A percentile compares a stretch with the other conserved stretches of the same genome.
Conservation (phyloP, 768 basidiomycete species). For the Termitomyces titanicus region DNA sequence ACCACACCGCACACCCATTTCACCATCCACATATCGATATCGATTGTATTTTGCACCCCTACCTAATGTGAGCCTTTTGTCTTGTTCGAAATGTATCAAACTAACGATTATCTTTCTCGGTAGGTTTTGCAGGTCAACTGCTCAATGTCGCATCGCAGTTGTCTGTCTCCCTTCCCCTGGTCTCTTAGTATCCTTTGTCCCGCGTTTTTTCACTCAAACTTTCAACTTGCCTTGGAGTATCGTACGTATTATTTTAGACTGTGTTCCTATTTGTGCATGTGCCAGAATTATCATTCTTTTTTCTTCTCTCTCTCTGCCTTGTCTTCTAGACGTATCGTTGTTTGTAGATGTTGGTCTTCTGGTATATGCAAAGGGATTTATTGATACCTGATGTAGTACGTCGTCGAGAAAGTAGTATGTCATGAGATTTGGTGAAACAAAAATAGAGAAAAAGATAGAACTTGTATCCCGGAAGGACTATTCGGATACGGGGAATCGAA, state of each 20-base stretch:
- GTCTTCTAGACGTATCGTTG: background rate
- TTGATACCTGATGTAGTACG: too few relatives aligned
- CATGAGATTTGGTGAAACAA: too few relatives aligned
- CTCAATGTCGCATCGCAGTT: too few relatives aligned
- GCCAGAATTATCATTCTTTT: background rate
- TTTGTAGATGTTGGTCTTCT: background rate
- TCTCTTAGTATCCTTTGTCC: too few relatives aligned
- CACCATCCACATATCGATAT: too few relatives aligned
- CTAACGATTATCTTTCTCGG: too few relatives aligned
- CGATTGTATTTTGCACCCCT: background rate
- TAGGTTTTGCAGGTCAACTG: background rate
- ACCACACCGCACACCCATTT: background rate
- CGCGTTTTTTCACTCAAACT: background rate
- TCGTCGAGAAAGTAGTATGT: too few relatives aligned
- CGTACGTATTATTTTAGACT: background rate
- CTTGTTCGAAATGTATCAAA: too few relatives aligned
- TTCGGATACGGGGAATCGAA: conserved; percentile 52
- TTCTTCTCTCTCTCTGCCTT: background rate
- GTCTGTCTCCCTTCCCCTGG: background rate
- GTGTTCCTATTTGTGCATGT: background rate
- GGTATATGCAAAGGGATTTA: background rate
- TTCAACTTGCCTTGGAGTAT: background rate
- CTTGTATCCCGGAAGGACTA: too few relatives aligned
- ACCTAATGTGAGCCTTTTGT: background rate
- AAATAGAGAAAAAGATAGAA: too few relatives aligned